Base-by-base conservation (phyloP, 495 filamentous ascomycete species). In the Pseudoneurospora amorphoporcata region DNA sequence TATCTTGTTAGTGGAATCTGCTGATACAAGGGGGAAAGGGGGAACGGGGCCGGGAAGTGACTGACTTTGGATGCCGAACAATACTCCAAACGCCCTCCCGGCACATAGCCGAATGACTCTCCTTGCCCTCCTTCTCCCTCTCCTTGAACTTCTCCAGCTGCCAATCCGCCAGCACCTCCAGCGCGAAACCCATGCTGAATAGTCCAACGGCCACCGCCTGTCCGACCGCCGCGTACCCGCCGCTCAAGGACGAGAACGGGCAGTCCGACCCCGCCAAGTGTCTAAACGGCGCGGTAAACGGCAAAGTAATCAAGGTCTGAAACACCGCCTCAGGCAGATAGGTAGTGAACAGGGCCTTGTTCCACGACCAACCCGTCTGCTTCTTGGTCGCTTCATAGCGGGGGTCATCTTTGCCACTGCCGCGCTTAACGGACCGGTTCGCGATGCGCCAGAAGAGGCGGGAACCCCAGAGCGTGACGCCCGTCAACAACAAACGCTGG, bases 1-100 rank as follows among this genome's bases (percentile, higher is more conserved):
- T 29, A 2, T 65, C 10, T 0, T 8, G 35, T 75, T 77, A 72
- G 76, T n/a, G n/a, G n/a, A n/a, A n/a, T n/a, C n/a, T n/a, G n/a
- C n/a, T n/a, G n/a, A n/a, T n/a, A n/a, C n/a, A n/a, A n/a, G n/a
- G n/a, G n/a, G n/a, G n/a, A n/a, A 71, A 16, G 29, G 10, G 39
- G 23, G 39, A 12, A 40, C 10, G 39, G 3, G 19, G n/a, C n/a
- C n/a, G n/a, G n/a, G n/a, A n/a, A n/a, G n/a, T n/a, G n/a, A 82
- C 87, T 77, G 80, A 89, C 88, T 89, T 89, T 1, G 88, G 88
- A 80, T 89, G 87, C 39, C 88, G 80, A 9, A 89, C 87, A 45
- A 90, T 78, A 70, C 86, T 86, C 87, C 87, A 88, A 17, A 90
- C 87, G 2, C 87, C 87, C 38, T 87, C 82, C 29, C 82, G 82